Conservation (phyloP, 2,329 filamentous ascomycete species). For the Chaetomium sp. region DNA sequence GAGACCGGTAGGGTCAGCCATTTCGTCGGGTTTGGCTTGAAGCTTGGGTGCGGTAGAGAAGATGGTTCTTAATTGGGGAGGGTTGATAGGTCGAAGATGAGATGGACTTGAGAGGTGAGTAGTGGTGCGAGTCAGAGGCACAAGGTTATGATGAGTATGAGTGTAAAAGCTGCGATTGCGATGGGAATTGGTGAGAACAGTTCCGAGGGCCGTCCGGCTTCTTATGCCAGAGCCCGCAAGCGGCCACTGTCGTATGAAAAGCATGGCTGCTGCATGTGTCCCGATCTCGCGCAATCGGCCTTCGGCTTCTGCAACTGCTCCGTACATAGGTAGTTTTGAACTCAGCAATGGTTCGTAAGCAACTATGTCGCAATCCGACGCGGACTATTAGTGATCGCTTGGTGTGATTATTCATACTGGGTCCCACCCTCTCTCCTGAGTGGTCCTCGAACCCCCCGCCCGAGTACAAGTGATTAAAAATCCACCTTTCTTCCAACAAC, state of each 20-base stretch:
- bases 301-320: neutral
- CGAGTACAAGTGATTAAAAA: neutral
- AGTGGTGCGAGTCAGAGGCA: neutral
- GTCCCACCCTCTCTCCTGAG: neutral
- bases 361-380: neutral
- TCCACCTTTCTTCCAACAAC: neutral
- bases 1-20: constrained; percentile 55
- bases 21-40: constrained; percentile 26
- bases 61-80: neutral
- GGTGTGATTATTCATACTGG: neutral
- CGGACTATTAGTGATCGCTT: neutral
- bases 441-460: neutral
- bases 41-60: constrained; percentile 17
- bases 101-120: neutral
- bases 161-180: neutral
- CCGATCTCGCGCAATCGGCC: neutral
- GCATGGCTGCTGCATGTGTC: neutral
- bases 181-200: neutral
- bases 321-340: neutral
- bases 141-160: neutral
- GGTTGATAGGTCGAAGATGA: neutral
- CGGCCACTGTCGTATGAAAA: neutral
- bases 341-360: neutral
- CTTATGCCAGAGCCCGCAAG: constrained; percentile 10
- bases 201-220: neutral